Conservation (phyloP, 768 basidiomycete genomes). For the Boletus rufocinnamomeus region DNA sequence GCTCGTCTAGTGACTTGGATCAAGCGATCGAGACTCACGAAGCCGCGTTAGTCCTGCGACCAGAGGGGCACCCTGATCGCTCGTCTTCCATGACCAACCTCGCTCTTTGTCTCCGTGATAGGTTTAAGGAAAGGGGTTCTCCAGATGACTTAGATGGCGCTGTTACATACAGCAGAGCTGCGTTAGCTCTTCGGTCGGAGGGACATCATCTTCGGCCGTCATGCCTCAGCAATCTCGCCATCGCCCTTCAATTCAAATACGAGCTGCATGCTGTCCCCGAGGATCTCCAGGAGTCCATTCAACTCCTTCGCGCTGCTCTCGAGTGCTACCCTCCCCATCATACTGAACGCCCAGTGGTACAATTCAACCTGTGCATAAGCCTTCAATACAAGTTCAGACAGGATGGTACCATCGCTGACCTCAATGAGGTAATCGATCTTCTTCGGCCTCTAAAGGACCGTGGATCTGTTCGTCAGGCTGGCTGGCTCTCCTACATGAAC, state of each 20-base stretch:
- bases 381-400: not conserved
- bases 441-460: not conserved
- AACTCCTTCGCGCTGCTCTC: not conserved
- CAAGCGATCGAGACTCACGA: constrained; percentile 11
- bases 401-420: not conserved
- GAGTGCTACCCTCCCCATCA: not conserved
- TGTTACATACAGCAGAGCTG: not conserved
- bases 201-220: not conserved
- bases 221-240: not conserved
- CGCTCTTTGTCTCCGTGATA: constrained; percentile 1
- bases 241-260: not conserved
- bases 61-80: not conserved
- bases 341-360: not conserved
- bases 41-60: constrained; percentile 6
- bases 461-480: not conserved
- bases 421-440: not conserved
- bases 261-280: not conserved
- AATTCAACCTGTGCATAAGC: not conserved
- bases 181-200: not conserved
- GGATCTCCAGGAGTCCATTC: not conserved
- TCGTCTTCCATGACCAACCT: constrained; percentile 7
- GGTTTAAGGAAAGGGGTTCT: not conserved
- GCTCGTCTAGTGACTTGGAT: not conserved
- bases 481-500: not conserved
- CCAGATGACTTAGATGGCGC: not conserved